Evolutionary conservation across 225 moss, liverwort and hornwort species (phyloP).

Genomic region (Ulota crispa): DNA sequence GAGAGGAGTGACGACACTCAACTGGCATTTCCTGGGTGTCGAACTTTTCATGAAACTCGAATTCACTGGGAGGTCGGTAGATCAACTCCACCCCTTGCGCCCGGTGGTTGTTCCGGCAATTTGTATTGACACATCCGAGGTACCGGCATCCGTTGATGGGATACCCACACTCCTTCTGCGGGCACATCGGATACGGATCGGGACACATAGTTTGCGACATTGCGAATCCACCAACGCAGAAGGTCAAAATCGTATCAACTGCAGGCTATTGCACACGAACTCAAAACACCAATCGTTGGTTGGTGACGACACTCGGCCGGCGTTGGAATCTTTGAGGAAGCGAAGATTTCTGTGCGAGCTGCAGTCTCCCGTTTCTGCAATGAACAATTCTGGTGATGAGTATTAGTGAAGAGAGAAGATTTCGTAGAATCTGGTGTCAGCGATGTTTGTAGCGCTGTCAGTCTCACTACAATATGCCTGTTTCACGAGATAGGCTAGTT

Average conservation of each 20-base stretch:
- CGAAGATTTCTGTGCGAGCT: not conserved
- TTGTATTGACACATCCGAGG: conserved; percentile 24
- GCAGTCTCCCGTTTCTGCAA: conserved; percentile 2
- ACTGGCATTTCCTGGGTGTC: conserved; percentile 46
- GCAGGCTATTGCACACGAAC: not conserved
- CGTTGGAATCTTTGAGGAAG: not conserved
- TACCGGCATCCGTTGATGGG: conserved; percentile 44
- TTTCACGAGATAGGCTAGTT: not conserved
- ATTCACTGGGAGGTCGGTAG: conserved; percentile 25
- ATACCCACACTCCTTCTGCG: conserved; percentile 21
- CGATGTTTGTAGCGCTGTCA: not conserved
- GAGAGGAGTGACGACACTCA: conserved; percentile 13
- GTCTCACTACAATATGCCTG: conserved; percentile 1
- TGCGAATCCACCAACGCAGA: not conserved
- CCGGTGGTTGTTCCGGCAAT: conserved; percentile 29
- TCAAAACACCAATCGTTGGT: not conserved
- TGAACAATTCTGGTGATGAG: not conserved
- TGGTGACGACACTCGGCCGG: not conserved
- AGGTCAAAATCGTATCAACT: not conserved
- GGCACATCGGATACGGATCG: conserved; percentile 36
- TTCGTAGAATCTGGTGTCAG: conserved; percentile 2
- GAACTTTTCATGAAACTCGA: conserved; percentile 41
- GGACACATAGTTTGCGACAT: conserved; percentile 18
- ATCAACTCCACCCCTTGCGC: conserved; percentile 35
- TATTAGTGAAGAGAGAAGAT: not conserved